A percentile compares a stretch with the other conserved stretches of the same genome.
Conservation (phyloP, 768 basidiomycete species). For the Tricholomella constricta region DNA sequence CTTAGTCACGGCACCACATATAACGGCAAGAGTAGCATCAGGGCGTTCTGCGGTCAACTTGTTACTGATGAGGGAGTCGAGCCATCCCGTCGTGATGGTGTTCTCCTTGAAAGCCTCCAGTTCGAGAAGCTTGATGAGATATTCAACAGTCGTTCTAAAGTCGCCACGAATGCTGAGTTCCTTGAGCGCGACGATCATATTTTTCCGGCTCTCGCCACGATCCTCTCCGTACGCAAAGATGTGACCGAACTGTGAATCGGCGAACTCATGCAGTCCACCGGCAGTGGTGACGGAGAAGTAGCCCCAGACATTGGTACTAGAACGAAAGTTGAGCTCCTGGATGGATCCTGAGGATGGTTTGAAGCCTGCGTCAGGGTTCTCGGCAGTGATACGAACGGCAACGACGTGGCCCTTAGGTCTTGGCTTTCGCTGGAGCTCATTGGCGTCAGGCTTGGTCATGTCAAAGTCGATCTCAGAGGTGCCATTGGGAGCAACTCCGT, state of each 20-base stretch:
- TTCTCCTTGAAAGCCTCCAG: slow-evolving; percentile 96
- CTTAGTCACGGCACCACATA: slow-evolving; percentile 96
- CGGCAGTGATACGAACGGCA: slow-evolving; percentile 98
- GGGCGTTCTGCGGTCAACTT: slow-evolving; percentile 98
- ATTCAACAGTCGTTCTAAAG: slow-evolving; percentile 98
- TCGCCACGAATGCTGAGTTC: slow-evolving; percentile 98
- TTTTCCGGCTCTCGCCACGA: slow-evolving; percentile 92
- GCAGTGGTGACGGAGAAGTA: slow-evolving; percentile 97
- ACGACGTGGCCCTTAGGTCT: slow-evolving; percentile 98
- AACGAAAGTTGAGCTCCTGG: slow-evolving; percentile 99
- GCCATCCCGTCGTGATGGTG: slow-evolving; percentile 97
- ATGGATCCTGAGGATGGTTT: slow-evolving; percentile 97
- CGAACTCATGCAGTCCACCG: slow-evolving; percentile 98
- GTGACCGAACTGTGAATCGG: slow-evolving; percentile 99
- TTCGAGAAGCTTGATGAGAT: slow-evolving; percentile 96
- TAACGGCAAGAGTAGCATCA: slow-evolving; percentile 87
- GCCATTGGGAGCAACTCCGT: slow-evolving; percentile 90
- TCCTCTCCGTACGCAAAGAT: slow-evolving; percentile 99
- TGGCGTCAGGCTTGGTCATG: slow-evolving; percentile 85
- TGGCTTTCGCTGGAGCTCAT: slow-evolving; percentile 90
- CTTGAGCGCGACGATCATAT: slow-evolving; percentile 99
- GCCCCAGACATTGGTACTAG: slow-evolving; percentile 99
- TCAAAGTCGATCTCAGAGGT: slow-evolving; percentile 96
- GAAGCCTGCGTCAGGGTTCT: slow-evolving; percentile 99
- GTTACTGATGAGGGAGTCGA: slow-evolving; percentile 95